phyloP scores from a whole-genome alignment of 306 rosid genomes.

The Cicer arietinum region DNA sequence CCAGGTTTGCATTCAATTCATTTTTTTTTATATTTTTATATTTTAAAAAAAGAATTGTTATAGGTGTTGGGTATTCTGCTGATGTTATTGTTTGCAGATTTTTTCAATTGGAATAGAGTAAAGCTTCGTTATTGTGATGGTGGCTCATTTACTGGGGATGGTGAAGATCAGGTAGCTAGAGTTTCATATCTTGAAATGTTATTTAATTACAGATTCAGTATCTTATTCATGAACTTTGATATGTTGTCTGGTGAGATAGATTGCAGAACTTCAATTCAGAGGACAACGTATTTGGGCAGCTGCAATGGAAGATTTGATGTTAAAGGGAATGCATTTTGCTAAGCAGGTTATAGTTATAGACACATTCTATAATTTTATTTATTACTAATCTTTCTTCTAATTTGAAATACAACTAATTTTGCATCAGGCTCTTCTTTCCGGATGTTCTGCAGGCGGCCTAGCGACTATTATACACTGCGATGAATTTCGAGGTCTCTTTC shows the following conservation, averaged over 20 bases:
- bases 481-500: constrained; percentile 68
- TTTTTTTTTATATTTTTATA: neutral
- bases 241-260: constrained; percentile 49
- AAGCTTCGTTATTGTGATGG: constrained; percentile 99
- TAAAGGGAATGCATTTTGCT: constrained; percentile 86
- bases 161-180: constrained; percentile 67
- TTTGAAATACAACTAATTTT: neutral
- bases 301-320: constrained; percentile 87
- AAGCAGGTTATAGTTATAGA: constrained; percentile 58
- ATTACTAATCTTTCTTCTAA: constrained; percentile 27
- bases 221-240: neutral
- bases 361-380: neutral
- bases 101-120: constrained; percentile 93
- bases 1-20: constrained; percentile 65
- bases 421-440: constrained; percentile 89
- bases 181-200: constrained; percentile 22
- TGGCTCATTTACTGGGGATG: constrained; percentile 89
- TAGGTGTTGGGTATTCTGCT: constrained; percentile 22
- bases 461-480: constrained; percentile 94
- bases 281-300: constrained; percentile 91
- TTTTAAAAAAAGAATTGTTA: neutral
- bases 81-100: constrained; percentile 61
- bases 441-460: constrained; percentile 98
- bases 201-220: neutral
- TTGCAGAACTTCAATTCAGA: constrained; percentile 76